Evolutionary conservation across 306 rosid genomes (phyloP).

Genomic region (Sesbania bispinosa): DNA sequence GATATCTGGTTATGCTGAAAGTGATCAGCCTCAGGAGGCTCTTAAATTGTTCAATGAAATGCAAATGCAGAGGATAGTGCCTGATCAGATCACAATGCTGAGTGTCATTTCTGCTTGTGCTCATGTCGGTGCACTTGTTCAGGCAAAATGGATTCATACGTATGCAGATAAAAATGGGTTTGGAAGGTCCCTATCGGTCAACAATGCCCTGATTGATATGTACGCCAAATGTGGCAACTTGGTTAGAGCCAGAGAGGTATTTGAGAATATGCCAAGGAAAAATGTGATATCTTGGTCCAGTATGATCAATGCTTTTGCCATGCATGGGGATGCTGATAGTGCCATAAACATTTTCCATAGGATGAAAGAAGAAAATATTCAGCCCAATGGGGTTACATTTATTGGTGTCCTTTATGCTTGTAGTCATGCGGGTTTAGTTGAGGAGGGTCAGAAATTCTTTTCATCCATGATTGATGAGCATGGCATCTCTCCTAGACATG

Average conservation of each 20-base stretch:
- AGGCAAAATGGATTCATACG: conserved; percentile 58
- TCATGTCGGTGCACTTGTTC: conserved; percentile 46
- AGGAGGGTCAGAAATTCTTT: conserved; percentile 55
- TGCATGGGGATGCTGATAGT: conserved; percentile 66
- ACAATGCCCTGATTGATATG: conserved; percentile 81
- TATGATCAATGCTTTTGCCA: conserved; percentile 75
- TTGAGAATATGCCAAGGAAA: conserved; percentile 58
- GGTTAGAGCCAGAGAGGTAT: conserved; percentile 60
- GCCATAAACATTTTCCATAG: conserved; percentile 55
- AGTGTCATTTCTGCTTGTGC: conserved; percentile 80
- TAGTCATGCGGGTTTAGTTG: conserved; percentile 78
- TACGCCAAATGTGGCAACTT: conserved; percentile 57
- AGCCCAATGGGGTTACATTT: conserved; percentile 78
- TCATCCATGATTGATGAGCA: conserved; percentile 61
- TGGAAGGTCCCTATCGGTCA: conserved; percentile 47
- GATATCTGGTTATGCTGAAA: conserved; percentile 79
- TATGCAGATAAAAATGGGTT: conserved; percentile 56
- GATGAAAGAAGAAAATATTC: conserved; percentile 54
- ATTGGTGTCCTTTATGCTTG: conserved; percentile 91
- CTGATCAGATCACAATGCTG: conserved; percentile 69
- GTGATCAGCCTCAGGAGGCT: conserved; percentile 69
- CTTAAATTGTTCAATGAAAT: conserved; percentile 61
- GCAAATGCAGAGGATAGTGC: conserved; percentile 42
- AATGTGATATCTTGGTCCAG: conserved; percentile 77
- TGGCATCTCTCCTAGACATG: conserved; percentile 63